These are phyloP conservation scores for Cordyceps pruinosa DNA, from an alignment of 2,329 filamentous ascomycete species.

Conservation along the genomic window DNA sequence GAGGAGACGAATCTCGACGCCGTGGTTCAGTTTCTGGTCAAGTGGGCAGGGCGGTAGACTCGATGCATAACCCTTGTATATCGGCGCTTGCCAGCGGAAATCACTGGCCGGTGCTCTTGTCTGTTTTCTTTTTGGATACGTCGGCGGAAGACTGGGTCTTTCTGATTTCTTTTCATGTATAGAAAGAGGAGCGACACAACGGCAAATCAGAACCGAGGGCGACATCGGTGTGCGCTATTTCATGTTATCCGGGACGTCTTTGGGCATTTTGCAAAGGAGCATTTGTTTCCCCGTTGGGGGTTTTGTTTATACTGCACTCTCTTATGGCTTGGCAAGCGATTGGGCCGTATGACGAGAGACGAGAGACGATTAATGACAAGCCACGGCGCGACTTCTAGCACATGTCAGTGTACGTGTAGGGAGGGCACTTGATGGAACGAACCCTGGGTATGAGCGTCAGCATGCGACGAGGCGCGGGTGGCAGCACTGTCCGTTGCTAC, in stretches of 20 bases:
- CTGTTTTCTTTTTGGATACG: slow-evolving; percentile 6
- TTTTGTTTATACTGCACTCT: slow-evolving; percentile 8
- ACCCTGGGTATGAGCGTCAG: neutral
- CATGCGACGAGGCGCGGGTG: neutral
- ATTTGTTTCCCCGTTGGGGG: neutral
- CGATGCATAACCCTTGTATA: neutral
- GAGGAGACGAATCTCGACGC: slow-evolving; percentile 98
- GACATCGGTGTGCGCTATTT: slow-evolving; percentile 13
- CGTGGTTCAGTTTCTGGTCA: slow-evolving; percentile 93
- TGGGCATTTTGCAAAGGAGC: slow-evolving; percentile 8
- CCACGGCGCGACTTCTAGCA: neutral
- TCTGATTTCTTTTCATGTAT: slow-evolving; percentile 8
- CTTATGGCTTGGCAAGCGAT: slow-evolving; percentile 9
- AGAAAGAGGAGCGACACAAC: slow-evolving; percentile 12
- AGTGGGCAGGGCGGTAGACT: slow-evolving; percentile 64
- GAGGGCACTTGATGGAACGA: no score
- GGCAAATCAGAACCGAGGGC: slow-evolving; percentile 12
- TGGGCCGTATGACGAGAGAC: slow-evolving; percentile 7
- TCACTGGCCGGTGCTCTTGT: neutral
- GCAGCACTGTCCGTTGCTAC: no score
- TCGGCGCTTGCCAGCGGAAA: neutral
- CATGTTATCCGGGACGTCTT: slow-evolving; percentile 11
- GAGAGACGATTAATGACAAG: slow-evolving; percentile 14
- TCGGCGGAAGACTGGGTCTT: slow-evolving; percentile 3
- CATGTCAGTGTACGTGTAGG: neutral